phyloP scores from a whole-genome alignment of 768 basidiomycete genomes.

The Lactifluus hygrophoroides region DNA sequence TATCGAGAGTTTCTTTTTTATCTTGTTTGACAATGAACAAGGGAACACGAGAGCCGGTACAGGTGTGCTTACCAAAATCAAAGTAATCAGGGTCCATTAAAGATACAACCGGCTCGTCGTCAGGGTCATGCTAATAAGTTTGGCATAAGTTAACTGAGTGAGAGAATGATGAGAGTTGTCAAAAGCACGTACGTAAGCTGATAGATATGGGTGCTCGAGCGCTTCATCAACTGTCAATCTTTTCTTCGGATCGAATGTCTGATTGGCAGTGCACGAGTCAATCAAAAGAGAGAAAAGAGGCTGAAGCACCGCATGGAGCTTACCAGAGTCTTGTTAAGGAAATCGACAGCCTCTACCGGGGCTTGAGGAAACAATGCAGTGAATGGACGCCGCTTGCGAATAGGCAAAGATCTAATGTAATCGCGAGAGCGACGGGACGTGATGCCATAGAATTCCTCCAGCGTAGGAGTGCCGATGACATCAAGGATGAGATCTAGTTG shows the following conservation, averaged over 20 bases:
- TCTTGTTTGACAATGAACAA: conserved; percentile 29
- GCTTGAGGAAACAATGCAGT: conserved; percentile 69
- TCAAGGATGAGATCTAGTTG: conserved; percentile 85
- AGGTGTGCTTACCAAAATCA: conserved; percentile 56
- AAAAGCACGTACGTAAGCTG: conserved; percentile 52
- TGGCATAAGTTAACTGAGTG: conserved; percentile 3
- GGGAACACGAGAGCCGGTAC: not conserved
- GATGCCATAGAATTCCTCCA: conserved; percentile 89
- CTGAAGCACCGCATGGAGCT: conserved; percentile 15
- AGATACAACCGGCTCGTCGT: conserved; percentile 79
- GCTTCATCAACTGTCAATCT: conserved; percentile 77
- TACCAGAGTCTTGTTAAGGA: conserved; percentile 63
- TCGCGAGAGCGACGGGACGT: conserved; percentile 78
- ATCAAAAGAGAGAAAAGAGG: not conserved
- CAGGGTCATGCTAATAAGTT: conserved; percentile 63
- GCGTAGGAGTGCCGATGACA: conserved; percentile 79
- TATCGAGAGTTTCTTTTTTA: conserved; percentile 66
- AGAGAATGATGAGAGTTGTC: not conserved
- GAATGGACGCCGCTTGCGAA: conserved; percentile 68
- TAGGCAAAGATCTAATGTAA: conserved; percentile 80
- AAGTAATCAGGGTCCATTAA: conserved; percentile 82
- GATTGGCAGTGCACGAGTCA: not conserved
- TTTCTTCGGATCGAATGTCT: conserved; percentile 86
- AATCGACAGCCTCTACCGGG: conserved; percentile 61
- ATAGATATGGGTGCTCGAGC: conserved; percentile 72